phyloP scores from a whole-genome alignment of 768 basidiomycete species.

The Amanita jacksonii region DNA sequence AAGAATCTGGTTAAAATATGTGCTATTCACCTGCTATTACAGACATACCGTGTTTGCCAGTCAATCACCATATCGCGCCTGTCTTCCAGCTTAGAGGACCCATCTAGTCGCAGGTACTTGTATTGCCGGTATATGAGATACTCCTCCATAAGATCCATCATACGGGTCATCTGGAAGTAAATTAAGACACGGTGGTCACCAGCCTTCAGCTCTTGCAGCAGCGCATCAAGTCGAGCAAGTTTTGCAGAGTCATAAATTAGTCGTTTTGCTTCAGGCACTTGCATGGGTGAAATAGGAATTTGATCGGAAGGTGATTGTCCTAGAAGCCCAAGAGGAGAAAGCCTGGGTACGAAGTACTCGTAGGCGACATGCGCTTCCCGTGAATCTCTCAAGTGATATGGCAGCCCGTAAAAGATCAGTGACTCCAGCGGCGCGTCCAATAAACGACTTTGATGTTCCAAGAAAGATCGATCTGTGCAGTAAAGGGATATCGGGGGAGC shows the following conservation, averaged over 20 bases:
- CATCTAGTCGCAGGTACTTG: constrained; percentile 89
- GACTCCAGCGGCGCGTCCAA: constrained; percentile 67
- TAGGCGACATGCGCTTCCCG: constrained; percentile 39
- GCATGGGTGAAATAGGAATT: constrained; percentile 75
- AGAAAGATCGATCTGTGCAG: constrained; percentile 69
- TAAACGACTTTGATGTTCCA: constrained; percentile 54
- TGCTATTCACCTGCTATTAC: neutral
- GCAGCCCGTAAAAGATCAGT: constrained; percentile 76
- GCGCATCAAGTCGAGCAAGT: constrained; percentile 77
- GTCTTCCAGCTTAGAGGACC: constrained; percentile 91
- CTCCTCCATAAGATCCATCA: constrained; percentile 99
- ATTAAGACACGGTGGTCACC: constrained; percentile 90
- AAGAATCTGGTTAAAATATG: constrained; percentile 5
- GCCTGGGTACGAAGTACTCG: constrained; percentile 40
- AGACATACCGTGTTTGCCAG: constrained; percentile 88
- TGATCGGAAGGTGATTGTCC: constrained; percentile 59
- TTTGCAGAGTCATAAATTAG: constrained; percentile 96
- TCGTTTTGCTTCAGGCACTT: constrained; percentile 89
- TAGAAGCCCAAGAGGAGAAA: constrained; percentile 62
- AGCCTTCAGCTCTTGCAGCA: constrained; percentile 88
- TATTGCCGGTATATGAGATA: constrained; percentile 95
- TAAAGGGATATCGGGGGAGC: constrained; percentile 75
- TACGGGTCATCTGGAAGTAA: constrained; percentile 99
- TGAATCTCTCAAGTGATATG: constrained; percentile 55
- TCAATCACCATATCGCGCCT: constrained; percentile 98